Evolutionary conservation across 257 asterid species (phyloP).

Genomic region (Capsicum baccatum): DNA sequence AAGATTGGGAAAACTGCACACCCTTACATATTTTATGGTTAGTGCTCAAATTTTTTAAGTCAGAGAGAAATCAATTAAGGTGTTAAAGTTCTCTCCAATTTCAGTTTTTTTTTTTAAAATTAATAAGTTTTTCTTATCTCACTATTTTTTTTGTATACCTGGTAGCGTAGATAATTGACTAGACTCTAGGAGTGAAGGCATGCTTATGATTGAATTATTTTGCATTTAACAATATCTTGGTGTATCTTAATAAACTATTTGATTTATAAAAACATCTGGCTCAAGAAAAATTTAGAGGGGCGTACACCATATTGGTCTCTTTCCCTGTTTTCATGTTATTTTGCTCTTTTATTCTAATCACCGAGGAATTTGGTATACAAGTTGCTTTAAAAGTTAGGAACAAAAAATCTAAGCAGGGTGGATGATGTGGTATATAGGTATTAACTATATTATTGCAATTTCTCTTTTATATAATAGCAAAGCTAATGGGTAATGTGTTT

Average conservation of each 20-base stretch:
- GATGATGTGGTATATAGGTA: neutral
- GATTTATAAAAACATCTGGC: neutral
- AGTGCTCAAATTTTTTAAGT: no score
- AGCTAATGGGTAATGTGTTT: neutral
- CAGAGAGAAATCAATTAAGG: neutral
- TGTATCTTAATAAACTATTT: constrained; percentile 11
- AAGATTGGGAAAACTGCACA: neutral
- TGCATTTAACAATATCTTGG: neutral
- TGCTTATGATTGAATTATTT: neutral
- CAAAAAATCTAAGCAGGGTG: constrained; percentile 3
- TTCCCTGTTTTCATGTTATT: neutral
- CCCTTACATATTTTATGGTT: neutral
- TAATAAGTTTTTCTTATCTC: neutral
- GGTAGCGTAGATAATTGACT: neutral
- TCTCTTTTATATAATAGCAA: neutral
- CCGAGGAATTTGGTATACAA: neutral
- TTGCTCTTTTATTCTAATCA: neutral
- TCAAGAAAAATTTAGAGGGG: neutral
- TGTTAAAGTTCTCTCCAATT: neutral
- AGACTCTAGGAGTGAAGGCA: neutral
- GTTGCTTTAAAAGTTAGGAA: constrained; percentile 1
- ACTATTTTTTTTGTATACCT: neutral
- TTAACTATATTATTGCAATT: neutral
- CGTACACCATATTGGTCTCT: neutral
- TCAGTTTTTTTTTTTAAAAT: neutral